Conservation (phyloP, 345 rosid species). For the Durio zibethinus region DNA sequence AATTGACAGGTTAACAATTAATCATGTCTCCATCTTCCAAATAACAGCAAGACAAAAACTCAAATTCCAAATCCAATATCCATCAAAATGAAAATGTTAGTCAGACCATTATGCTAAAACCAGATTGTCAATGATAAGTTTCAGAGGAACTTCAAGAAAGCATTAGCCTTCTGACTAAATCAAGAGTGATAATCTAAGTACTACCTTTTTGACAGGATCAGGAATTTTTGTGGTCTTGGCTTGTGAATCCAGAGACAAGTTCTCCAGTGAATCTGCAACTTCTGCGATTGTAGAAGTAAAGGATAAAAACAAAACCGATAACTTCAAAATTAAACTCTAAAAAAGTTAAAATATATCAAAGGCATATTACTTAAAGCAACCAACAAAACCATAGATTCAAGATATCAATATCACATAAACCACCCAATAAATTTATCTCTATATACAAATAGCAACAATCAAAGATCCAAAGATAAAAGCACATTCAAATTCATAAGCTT, state of each 20-base stretch:
- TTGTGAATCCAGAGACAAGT: conserved; percentile 53
- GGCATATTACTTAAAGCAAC: background rate
- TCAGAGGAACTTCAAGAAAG: background rate
- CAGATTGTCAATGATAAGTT: background rate
- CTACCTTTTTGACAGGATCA: conserved; percentile 43
- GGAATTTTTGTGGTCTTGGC: conserved; percentile 32
- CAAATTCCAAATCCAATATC: background rate
- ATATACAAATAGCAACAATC: background rate
- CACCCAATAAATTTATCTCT: background rate
- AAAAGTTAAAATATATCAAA: background rate
- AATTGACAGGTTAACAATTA: background rate
- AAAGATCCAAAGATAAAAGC: background rate
- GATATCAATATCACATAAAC: background rate
- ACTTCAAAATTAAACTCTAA: background rate
- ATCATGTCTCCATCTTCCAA: background rate
- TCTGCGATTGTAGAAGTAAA: conserved; percentile 41
- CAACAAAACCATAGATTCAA: conserved; percentile 1
- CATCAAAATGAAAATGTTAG: background rate
- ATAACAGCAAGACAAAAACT: background rate
- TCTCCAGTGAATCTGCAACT: conserved; percentile 55
- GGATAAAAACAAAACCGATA: conserved; percentile 19
- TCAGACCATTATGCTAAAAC: background rate
- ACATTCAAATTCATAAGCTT: background rate
- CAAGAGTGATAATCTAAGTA: background rate
- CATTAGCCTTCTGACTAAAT: background rate